Evolutionary conservation across 768 basidiomycete species (phyloP).

Genomic region (Fibroporia radiculosa): DNA sequence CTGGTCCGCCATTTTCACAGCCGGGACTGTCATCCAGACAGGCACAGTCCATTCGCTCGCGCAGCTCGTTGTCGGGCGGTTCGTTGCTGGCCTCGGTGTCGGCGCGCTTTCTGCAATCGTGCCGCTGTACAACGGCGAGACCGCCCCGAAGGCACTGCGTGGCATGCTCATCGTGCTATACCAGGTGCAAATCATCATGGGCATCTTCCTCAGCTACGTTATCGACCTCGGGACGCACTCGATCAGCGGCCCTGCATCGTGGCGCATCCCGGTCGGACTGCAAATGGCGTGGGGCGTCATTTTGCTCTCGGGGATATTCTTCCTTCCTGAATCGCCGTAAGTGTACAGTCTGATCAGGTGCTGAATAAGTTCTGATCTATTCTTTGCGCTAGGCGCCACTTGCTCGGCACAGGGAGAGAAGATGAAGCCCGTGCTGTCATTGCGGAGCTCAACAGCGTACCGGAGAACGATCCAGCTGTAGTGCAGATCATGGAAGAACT

Average conservation of each 20-base stretch:
- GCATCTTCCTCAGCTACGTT: conserved; percentile 65
- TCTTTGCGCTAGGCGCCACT: conserved; percentile 42
- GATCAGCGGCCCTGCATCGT: conserved; percentile 52
- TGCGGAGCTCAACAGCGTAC: conserved; percentile 55
- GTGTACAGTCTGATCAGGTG: conserved; percentile 21
- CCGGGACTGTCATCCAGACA: conserved; percentile 64
- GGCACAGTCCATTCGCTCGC: conserved; percentile 49
- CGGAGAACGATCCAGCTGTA: conserved; percentile 49
- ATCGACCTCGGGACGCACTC: conserved; percentile 60
- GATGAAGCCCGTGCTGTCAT: conserved; percentile 54
- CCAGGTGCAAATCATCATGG: conserved; percentile 68
- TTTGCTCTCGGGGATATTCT: conserved; percentile 61
- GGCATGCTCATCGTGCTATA: conserved; percentile 71
- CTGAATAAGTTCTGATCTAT: not conserved
- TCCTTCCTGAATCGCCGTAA: conserved; percentile 73
- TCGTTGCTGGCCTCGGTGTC: conserved; percentile 70
- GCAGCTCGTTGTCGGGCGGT: conserved; percentile 66
- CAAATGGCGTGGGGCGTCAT: conserved; percentile 66
- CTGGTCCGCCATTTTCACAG: conserved; percentile 68
- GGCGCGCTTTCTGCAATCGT: conserved; percentile 41
- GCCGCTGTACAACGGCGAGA: conserved; percentile 67
- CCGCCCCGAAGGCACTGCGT: conserved; percentile 66
- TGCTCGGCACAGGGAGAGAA: conserved; percentile 46
- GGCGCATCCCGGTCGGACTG: conserved; percentile 69
- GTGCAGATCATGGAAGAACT: conserved; percentile 57